Evolutionary conservation across 306 rosid species (phyloP).

Genomic region (Vigna mungo): DNA sequence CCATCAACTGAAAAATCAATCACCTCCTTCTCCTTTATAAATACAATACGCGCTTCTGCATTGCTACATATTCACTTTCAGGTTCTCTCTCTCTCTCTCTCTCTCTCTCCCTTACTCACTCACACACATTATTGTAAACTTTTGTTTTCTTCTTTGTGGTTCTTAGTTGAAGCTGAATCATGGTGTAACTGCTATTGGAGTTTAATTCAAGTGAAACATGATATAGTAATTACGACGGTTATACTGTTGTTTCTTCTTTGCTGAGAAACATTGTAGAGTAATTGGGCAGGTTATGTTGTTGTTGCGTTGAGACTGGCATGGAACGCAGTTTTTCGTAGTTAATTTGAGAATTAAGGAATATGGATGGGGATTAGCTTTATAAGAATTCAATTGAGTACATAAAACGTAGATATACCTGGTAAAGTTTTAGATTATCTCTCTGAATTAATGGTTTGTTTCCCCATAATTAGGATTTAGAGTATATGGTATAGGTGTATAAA

Average conservation of each 20-base stretch:
- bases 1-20: conserved; percentile 39
- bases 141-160: not conserved
- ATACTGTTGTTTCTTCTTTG: not conserved
- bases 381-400: not conserved
- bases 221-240: too few species aligned
- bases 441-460: not conserved
- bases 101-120: not conserved
- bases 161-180: not conserved
- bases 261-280: not conserved
- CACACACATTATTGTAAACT: not conserved
- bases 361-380: not conserved
- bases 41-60: not conserved
- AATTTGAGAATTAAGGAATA: not conserved
- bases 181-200: not conserved
- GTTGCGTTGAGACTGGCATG: conserved; percentile 5
- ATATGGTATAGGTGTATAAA: not conserved
- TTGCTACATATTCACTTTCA: conserved; percentile 44
- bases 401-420: not conserved
- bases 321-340: conserved; percentile 16
- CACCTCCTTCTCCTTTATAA: conserved; percentile 14
- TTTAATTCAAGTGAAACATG: not conserved
- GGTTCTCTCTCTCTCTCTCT: conserved; percentile 53
- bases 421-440: not conserved
- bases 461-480: not conserved
- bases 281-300: conserved; percentile 23